These are phyloP conservation scores for Shiraia sp. DNA, from an alignment of 2,329 filamentous ascomycete species.

Conservation along the genomic window DNA sequence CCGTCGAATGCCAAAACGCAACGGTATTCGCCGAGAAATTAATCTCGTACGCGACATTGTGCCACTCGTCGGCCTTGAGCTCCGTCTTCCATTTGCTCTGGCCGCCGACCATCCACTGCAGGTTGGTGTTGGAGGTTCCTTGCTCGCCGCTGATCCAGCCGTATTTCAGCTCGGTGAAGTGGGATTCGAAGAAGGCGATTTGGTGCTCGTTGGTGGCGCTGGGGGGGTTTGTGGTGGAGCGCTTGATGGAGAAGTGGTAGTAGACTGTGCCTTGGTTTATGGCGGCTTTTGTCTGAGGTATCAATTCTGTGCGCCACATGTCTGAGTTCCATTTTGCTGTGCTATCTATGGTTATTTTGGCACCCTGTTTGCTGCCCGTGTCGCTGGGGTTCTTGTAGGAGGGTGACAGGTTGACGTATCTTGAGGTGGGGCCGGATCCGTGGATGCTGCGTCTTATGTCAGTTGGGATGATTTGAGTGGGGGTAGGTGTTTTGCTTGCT, in stretches of 20 bases:
- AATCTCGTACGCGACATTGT: conserved; percentile 76
- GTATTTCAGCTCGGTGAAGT: conserved; percentile 76
- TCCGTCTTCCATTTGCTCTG: conserved; percentile 65
- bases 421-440: conserved; percentile 58
- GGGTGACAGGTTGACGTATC: conserved; percentile 66
- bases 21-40: conserved; percentile 67
- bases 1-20: conserved; percentile 72
- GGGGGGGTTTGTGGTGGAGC: conserved; percentile 62
- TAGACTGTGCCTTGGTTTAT: conserved; percentile 69
- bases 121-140: conserved; percentile 56
- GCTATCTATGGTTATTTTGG: conserved; percentile 67
- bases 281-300: conserved; percentile 68
- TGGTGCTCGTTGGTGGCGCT: conserved; percentile 69
- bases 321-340: conserved; percentile 74
- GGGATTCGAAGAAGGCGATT: conserved; percentile 66
- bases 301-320: conserved; percentile 75
- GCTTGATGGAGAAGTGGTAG: conserved; percentile 73
- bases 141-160: conserved; percentile 60
- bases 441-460: too few species aligned
- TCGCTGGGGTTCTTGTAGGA: conserved; percentile 69
- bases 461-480: too few species aligned
- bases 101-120: conserved; percentile 68
- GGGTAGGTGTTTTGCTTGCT: too few species aligned
- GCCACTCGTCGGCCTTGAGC: conserved; percentile 68
- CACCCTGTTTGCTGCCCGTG: conserved; percentile 63